Evolutionary conservation across 164 flowering plant genomes (phyloP).

Genomic region (Tinospora cordifolia): DNA sequence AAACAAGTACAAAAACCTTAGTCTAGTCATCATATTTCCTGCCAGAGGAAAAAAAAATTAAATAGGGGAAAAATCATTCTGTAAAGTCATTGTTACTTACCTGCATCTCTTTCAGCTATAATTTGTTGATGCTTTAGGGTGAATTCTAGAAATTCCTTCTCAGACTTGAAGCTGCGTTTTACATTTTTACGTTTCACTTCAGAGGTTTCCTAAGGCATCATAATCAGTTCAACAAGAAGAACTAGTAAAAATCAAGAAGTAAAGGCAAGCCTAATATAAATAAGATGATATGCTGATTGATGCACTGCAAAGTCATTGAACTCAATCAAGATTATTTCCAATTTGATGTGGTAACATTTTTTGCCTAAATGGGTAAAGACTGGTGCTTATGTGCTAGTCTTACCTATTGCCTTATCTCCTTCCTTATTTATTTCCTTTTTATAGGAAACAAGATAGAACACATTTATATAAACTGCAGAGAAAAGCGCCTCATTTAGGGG

Average conservation of each 20-base stretch:
- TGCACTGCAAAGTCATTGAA: neutral
- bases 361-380: no score
- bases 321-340: neutral
- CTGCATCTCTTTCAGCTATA: constrained; percentile 85
- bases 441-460: no score
- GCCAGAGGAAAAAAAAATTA: no score
- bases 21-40: no score
- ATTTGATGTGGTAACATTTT: no score
- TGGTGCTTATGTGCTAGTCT: no score
- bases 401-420: no score
- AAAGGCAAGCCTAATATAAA: neutral
- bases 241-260: neutral
- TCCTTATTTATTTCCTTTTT: no score
- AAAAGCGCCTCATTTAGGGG: no score
- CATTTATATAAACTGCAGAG: no score
- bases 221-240: constrained; percentile 3
- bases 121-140: constrained; percentile 85
- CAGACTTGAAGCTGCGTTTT: constrained; percentile 62
- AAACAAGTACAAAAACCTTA: neutral
- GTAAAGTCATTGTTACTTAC: constrained; percentile 23
- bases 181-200: constrained; percentile 68
- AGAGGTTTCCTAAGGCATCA: constrained; percentile 44
- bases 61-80: neutral
- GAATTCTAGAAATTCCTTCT: constrained; percentile 80
- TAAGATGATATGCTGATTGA: neutral